These are phyloP conservation scores for Parasarocladium wereldwijsianum DNA, from an alignment of 2,329 filamentous ascomycete species.

Conservation along the genomic window DNA sequence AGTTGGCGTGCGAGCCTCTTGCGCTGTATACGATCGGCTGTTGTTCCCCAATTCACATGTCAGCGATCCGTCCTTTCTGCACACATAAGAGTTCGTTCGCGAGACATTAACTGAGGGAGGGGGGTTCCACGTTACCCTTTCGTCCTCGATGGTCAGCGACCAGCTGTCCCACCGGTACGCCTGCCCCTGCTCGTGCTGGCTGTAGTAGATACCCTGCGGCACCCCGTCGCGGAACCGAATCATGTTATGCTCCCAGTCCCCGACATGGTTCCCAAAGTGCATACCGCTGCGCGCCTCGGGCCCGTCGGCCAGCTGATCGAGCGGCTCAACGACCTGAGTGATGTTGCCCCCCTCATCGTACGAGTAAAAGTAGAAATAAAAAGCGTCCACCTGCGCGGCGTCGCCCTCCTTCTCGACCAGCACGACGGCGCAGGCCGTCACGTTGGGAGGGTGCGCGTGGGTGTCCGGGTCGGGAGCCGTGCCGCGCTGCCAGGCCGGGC, in stretches of 20 bases:
- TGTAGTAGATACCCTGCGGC: constrained; percentile 14
- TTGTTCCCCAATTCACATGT: neutral
- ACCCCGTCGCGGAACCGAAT: constrained; percentile 13
- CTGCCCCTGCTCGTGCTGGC: constrained; percentile 12
- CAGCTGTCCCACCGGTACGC: constrained; percentile 16
- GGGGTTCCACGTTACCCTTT: constrained; percentile 11
- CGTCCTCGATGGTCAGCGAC: constrained; percentile 10
- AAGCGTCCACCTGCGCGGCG: constrained; percentile 11
- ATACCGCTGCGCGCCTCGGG: constrained; percentile 6
- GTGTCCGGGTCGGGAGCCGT: constrained; percentile 1
- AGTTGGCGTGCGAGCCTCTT: constrained; percentile 20
- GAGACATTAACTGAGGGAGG: neutral
- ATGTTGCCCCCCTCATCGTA: constrained; percentile 14
- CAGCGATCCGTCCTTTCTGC: too few species aligned
- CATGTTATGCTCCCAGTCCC: constrained; percentile 19
- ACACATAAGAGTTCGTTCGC: too few species aligned
- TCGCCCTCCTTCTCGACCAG: constrained; percentile 10
- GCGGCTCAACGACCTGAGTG: constrained; percentile 13
- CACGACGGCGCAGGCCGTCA: constrained; percentile 14
- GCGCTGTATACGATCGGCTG: constrained; percentile 21
- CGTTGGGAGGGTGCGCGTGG: constrained; percentile 6
- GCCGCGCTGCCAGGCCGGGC: constrained; percentile 13
- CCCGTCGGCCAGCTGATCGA: constrained; percentile 9
- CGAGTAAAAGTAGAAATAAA: constrained; percentile 19
- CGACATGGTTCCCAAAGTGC: constrained; percentile 13